Evolutionary conservation across 2,329 filamentous ascomycete genomes (phyloP).

Genomic region (Drechslerella dactyloides): DNA sequence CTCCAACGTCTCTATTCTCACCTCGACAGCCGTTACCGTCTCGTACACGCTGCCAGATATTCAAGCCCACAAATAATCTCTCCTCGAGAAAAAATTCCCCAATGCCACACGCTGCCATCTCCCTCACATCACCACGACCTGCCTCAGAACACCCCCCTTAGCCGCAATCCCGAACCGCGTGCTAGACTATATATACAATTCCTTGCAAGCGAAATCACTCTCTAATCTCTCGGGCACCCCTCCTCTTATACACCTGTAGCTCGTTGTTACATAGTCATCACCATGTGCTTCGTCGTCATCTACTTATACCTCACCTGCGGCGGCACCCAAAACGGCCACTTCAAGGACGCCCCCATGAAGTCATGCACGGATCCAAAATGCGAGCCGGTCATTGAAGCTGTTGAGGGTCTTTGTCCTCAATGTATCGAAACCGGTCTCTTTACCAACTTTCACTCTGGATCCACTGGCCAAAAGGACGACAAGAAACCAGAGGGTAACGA

Average conservation of each 20-base stretch:
- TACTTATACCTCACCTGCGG: slow-evolving; percentile 25
- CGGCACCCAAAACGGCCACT: slow-evolving; percentile 37
- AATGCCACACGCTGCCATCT: slow-evolving; percentile 15
- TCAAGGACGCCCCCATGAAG: slow-evolving; percentile 12
- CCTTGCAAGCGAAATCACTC: no score
- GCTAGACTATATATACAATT: no score
- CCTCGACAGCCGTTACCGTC: no score
- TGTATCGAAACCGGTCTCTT: slow-evolving; percentile 28
- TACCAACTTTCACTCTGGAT: slow-evolving; percentile 27
- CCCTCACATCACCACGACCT: no score
- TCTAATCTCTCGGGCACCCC: no score
- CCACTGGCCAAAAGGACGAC: not conserved
- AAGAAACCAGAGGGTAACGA: not conserved
- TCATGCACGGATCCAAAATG: slow-evolving; percentile 25
- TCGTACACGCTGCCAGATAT: no score
- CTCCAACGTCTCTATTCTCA: no score
- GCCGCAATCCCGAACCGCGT: no score
- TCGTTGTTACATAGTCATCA: not conserved
- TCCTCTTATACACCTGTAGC: slow-evolving; percentile 7
- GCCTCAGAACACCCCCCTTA: no score
- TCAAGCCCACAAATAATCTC: not conserved
- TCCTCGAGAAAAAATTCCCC: not conserved
- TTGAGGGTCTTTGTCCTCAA: slow-evolving; percentile 31
- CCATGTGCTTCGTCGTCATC: slow-evolving; percentile 33
- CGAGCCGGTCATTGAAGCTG: slow-evolving; percentile 18